Evolutionary conservation across 2,329 filamentous ascomycete species (phyloP).

Genomic region (Diaporthe citrichinensis): DNA sequence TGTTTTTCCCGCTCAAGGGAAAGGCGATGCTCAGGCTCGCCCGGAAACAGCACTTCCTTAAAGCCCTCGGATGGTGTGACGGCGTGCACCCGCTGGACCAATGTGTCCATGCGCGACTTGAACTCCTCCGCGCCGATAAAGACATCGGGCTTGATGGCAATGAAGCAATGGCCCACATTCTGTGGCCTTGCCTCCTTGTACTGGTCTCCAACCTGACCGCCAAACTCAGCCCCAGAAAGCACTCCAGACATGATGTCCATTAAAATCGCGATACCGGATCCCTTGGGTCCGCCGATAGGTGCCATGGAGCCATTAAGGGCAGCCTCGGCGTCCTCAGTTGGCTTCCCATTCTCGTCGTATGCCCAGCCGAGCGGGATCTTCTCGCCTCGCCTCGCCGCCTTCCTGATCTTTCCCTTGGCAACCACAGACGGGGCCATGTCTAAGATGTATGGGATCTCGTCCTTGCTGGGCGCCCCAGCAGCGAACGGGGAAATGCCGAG

Average conservation of each 20-base stretch:
- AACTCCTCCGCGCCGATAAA: constrained; percentile 67
- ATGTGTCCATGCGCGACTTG: constrained; percentile 53
- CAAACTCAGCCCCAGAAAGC: constrained; percentile 71
- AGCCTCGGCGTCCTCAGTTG: constrained; percentile 45
- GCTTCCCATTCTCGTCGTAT: constrained; percentile 43
- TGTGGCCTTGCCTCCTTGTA: constrained; percentile 64
- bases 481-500: constrained; percentile 56
- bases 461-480: constrained; percentile 69
- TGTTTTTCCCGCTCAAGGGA: neutral
- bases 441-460: constrained; percentile 55
- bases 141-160: constrained; percentile 67
- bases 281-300: constrained; percentile 73
- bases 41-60: constrained; percentile 14
- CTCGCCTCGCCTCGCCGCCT: constrained; percentile 46
- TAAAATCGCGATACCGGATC: constrained; percentile 70
- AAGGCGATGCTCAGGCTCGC: constrained; percentile 23
- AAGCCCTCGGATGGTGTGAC: constrained; percentile 21
- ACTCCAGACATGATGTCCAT: constrained; percentile 75
- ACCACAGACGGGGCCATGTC: constrained; percentile 47
- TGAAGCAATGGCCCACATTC: constrained; percentile 69
- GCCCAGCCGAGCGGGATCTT: constrained; percentile 46
- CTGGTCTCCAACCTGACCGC: constrained; percentile 68
- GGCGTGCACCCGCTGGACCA: constrained; percentile 40
- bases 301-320: constrained; percentile 45
- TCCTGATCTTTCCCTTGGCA: constrained; percentile 47